phyloP scores from a whole-genome alignment of 176 grass and related monocot genomes.

The Pharus latifolius region DNA sequence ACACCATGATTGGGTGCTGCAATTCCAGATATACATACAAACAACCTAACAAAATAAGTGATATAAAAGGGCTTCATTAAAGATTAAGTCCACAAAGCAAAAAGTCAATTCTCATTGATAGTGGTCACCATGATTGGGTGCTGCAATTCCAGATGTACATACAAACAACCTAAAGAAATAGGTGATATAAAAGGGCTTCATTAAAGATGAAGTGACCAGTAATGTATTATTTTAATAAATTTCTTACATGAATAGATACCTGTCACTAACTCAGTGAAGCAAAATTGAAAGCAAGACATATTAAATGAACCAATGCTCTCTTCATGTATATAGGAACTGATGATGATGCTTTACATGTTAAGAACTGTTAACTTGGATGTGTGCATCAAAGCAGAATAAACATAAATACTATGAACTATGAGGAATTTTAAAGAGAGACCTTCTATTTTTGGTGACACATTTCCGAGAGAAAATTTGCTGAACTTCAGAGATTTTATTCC shows the following conservation, averaged over 20 bases:
- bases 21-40: neutral
- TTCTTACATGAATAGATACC: neutral
- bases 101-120: neutral
- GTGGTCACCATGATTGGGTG: neutral
- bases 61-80: neutral
- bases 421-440: conserved; percentile 32
- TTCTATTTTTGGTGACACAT: conserved; percentile 94
- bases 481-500: conserved; percentile 97
- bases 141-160: neutral
- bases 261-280: neutral
- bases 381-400: neutral
- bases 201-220: neutral
- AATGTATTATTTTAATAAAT: neutral
- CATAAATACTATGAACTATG: neutral
- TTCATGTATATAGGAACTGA: neutral
- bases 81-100: neutral
- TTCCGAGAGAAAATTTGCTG: conserved; percentile 91
- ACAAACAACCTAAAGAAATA: neutral
- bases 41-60: neutral
- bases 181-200: neutral
- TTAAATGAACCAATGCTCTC: too few species aligned
- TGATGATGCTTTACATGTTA: neutral
- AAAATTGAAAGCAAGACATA: too few species aligned
- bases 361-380: neutral
- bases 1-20: neutral